Evolutionary conservation across 1,139 yeast genomes (phyloP), one percentile per base, ranked within the genome.

Genomic region (Hanseniaspora gamundiae): DNA sequence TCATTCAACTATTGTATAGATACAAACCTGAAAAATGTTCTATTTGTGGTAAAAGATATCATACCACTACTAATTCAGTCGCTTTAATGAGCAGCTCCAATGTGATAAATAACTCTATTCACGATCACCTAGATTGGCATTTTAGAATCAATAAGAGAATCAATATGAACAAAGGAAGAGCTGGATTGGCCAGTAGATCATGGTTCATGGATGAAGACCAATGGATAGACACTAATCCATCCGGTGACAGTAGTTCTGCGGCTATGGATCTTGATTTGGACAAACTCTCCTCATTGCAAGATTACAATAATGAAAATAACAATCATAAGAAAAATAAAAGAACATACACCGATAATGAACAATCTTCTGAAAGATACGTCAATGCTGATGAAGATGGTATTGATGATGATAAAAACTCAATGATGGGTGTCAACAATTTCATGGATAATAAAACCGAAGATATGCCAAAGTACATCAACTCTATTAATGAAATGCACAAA

Each of bases 111-210:
- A 65, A 62, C 40, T 70, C 73, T 47, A 71, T 81, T 48, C 64
- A 69, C 39, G 69, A 70, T 8, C 98, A 91, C 62, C 67, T 86
- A 53, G 98, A 91, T 63, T 91, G 97, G 97, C 98, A 91, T 67
- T 87, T 87, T 67, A 75, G 97, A 56, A 83, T 86, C 45, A 88
- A 86, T 61, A 84, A 83, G 57, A 80, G 84, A 54, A 67, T 83
- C 42, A 75, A 83, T 41, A 80, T 62, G 24, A 50, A 60, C 6
- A 50, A 50, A 13, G 47, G 73, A 36, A 63, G 68, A 9, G 55
- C 60, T 38, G 52, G 55, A 4, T 75, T 78, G 30, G 86, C 85
- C 60, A 77, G 85, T 43, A 69, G 97, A 54, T 75, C 80, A 53
- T 87, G 95, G 94, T 88, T 78, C 60, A 62, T 88, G 50, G 78